phyloP scores from a whole-genome alignment of 2,329 filamentous ascomycete species.

The Alternaria sp. region DNA sequence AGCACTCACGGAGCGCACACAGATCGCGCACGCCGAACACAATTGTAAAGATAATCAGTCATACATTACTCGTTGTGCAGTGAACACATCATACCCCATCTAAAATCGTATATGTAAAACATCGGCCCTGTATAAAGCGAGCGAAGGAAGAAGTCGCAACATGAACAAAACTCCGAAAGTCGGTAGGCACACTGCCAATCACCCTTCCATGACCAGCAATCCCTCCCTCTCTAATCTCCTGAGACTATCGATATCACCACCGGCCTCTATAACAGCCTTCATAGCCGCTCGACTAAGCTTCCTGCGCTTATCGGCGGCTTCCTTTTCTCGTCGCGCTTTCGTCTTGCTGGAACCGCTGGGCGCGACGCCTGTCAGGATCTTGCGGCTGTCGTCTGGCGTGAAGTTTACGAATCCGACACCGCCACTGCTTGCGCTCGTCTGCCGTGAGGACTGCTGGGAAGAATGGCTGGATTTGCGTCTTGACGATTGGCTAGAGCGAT shows the following conservation, averaged over 20 bases:
- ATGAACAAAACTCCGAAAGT: not conserved
- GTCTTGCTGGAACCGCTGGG: conserved; percentile 92
- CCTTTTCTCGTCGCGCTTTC: conserved; percentile 88
- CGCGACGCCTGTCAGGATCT: conserved; percentile 87
- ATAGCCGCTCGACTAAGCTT: conserved; percentile 72
- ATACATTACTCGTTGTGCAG: conserved; percentile 13
- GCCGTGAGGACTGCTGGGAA: conserved; percentile 47
- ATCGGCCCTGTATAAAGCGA: not conserved
- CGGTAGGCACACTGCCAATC: not conserved
- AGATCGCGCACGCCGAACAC: not conserved
- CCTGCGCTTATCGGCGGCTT: conserved; percentile 78
- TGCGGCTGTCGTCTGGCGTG: conserved; percentile 77
- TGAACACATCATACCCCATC: conserved; percentile 18
- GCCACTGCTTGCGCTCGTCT: conserved; percentile 48
- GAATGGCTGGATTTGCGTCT: conserved; percentile 30
- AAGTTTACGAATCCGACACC: conserved; percentile 83
- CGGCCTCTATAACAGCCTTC: conserved; percentile 72
- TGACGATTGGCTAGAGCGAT: conserved; percentile 11
- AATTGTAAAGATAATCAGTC: not conserved
- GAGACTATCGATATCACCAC: conserved; percentile 64
- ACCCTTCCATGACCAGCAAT: conserved; percentile 36
- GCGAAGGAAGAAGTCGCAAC: not conserved
- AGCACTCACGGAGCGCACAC: not conserved
- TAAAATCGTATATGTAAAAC: not conserved
- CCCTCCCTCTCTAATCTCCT: conserved; percentile 52